Evolutionary conservation across 148 eudicot genomes (phyloP), one percentile per base, ranked within the genome.

Genomic region (Hydrangea macrophylla): DNA sequence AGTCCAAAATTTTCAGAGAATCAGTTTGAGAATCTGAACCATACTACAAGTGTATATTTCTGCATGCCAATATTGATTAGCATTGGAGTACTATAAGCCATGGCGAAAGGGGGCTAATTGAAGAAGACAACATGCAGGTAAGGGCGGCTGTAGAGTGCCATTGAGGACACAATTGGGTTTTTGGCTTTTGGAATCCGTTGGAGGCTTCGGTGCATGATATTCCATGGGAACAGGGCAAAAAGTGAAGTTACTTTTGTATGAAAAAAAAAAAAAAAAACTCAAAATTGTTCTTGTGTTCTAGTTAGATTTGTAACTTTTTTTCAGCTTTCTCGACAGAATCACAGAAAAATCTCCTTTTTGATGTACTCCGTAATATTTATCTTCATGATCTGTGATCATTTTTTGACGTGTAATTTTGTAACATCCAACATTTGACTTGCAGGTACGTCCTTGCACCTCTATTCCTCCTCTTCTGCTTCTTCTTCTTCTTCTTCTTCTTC

Each of bases 171-270:
- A n/a, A n/a, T 7, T 48, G 17, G 17, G 22, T 15, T 32, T 30
- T 65, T 51, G 58, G 36, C 22, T 65, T 15, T n/a, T n/a, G 69
- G 5, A 42, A 37, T 30, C 45, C 36, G 18, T 64, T 28, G 57
- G 18, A 26, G 22, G 20, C 35, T 42, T 5, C 18, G 67, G 13
- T 26, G 12, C 44, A 9, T 30, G 13, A 11, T 24, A 6, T 17
- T 62, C 8, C 15, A 10, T 48, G 53, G 17, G 39, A 35, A 4
- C 8, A 5, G 2, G 23, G n/a, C 17, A 48, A 22, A 48, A 48
- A 22, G 53, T 18, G 53, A 17, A 22, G 17, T 35, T 35, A 35
- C 5, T 48, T 48, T 20, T 22, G 17, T 35, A n/a, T 48, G 53
- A 1, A 15, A 5, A 17, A n/a, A 18, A 22, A 48, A 17, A 48